Evolutionary conservation across 495 filamentous ascomycete genomes (phyloP).

Genomic region (Hypoxylon intermedium): DNA sequence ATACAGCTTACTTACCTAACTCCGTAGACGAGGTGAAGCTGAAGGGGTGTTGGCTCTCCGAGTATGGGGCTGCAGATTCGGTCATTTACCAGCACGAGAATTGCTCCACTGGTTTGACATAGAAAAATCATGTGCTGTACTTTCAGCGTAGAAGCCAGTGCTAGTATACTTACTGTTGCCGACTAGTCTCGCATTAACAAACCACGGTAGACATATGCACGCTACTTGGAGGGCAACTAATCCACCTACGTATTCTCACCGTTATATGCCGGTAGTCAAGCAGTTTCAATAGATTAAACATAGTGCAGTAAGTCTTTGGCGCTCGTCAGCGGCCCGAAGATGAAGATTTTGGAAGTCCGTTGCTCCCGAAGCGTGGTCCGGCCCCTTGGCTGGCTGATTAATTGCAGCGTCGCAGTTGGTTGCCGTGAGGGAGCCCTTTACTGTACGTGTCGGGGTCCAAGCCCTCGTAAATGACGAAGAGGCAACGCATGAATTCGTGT

Average conservation of each 20-base stretch:
- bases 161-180: too few species aligned
- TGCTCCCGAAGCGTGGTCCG: slow-evolving; percentile 27
- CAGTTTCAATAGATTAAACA: slow-evolving; percentile 12
- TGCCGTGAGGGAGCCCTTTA: slow-evolving; percentile 1
- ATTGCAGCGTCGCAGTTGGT: background rate
- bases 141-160: too few species aligned
- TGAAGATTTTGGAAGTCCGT: slow-evolving; percentile 6
- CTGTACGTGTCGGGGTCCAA: slow-evolving; percentile 23
- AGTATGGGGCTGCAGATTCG: slow-evolving; percentile 8
- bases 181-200: too few species aligned
- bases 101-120: background rate
- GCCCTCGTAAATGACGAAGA: slow-evolving; percentile 31
- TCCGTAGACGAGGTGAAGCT: slow-evolving; percentile 1
- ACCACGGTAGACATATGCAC: too few species aligned
- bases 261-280: slow-evolving; percentile 8
- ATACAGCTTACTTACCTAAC: background rate
- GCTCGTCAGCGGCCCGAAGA: slow-evolving; percentile 2
- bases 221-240: too few species aligned
- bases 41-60: slow-evolving; percentile 5
- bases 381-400: slow-evolving; percentile 2
- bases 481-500: background rate
- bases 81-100: background rate
- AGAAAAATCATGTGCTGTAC: too few species aligned
- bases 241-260: slow-evolving; percentile 12
- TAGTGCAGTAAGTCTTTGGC: slow-evolving; percentile 7